Evolutionary conservation across 192 early-diverging fungal genomes (phyloP), one percentile per base, ranked within the genome.

Genomic region (Coemansia sp.): DNA sequence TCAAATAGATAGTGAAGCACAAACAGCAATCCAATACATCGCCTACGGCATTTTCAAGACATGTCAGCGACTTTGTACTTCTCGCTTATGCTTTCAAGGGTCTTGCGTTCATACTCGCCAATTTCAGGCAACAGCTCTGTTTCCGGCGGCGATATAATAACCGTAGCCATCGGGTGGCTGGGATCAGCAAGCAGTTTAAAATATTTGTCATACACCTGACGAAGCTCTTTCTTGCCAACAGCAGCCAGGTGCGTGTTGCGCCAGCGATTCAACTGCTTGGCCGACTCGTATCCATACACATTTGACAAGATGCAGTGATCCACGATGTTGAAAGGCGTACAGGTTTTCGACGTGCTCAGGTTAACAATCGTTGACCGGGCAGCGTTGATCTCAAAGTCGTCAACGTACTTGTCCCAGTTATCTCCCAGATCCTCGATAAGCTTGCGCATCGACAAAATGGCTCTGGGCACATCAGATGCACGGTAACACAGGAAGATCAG

Each of bases 331-430:
- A 61, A 22, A 1, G 71, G 68, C 30, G 80, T 73, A 3, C 68
- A 33, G 45, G 66, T 65, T 11, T 25, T 38, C 4, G 48, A 31
- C 2, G 66, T 66, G 8, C 25, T 59, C 8, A 28, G 5, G 29
- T 72, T 75, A 16, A 67, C 60, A 29, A 76, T 48, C 0, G 73
- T 12, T 32, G 76, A 78, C 25, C 69, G 68, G 0, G 76, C 63
- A 66, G 79, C 68, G n/a, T 42, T 59, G 50, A 84, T 66, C 34
- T 84, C 83, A 56, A 77, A 75, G 18, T 73, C 64, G 33, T 63
- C 60, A 14, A 84, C 67, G 60, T 74, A 72, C 18, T 64, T 30
- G 59, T 67, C 58, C 78, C 78, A 84, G 38, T 69, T 36, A 1
- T 56, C 34, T 2, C 49, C 52, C 31, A 82, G 18, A 0, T 68